Base-by-base conservation (phyloP, 257 asterid genomes). In the Perilla frutescens region DNA sequence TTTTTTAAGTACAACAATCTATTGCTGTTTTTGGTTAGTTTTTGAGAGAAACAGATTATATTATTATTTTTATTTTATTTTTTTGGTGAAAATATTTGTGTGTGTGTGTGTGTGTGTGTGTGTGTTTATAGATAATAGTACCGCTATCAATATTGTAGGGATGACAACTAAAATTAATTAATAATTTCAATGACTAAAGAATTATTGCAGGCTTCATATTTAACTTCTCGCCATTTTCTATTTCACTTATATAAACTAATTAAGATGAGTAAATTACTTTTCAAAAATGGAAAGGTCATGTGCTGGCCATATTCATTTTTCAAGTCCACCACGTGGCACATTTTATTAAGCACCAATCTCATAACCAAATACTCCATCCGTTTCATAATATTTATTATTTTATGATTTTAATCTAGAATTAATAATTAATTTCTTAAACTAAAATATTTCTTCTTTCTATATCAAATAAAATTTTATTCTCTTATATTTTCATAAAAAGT, bases 311-410 rank as follows among this genome's bases (percentile, higher is more conserved):
- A 47, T 39, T 62, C 1, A 45, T 4, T 36, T 66, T 8, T 29
- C 50, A 57, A 50, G 59, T 15, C 59, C 69, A 14, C 78, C 73
- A 76, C 56, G 57, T 76, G 79, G 74, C 79, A 61, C 45, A 44
- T 64, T 32, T 50, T 43, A 48, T 20, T 4, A 20, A 68, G 53
- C 53, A 39, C 14, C 36, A 69, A 4, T 9, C 62, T 37, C 48
- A 54, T 45, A 6, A 36, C 26, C 26, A 20, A 20, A 20, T 20
- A 20, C 26, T 20, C 26, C 1, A 0, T 20, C 26, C 1, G 26
- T 20, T 20, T 20, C 26, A 20, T 20, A 20, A 20, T 20, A 20
- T 20, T 20, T 20, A 20, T 20, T 20, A 1, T 20, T 20, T 20
- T 20, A 20, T 20, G 26, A 20, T 20, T 20, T 20, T 20, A 20